Evolutionary conservation across 345 rosid genomes (phyloP), one percentile per base, ranked within the genome.

Genomic region (Salix exigua): DNA sequence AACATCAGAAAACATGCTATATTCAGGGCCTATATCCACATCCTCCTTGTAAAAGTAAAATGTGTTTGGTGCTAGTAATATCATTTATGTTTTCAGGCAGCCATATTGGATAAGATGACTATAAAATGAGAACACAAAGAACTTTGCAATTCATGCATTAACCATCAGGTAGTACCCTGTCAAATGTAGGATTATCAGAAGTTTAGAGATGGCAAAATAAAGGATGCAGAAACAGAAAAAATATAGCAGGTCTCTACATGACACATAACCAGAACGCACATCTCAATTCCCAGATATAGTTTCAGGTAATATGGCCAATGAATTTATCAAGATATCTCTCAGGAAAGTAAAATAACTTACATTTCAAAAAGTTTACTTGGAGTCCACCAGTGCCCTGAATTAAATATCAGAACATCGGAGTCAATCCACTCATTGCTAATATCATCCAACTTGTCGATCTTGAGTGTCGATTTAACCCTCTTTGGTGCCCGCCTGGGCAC

Each of bases 311-410:
- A 44, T 48, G 8, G 26, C 35, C 78, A 66, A 10, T 19, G 42
- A 42, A 16, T 46, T 69, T 28, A 10, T 7, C 12, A 12, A 69
- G 51, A 60, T 21, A 55, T 9, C 42, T 1, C n/a, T 40, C 4
- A 19, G n/a, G 53, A 28, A 71, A 40, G 42, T 0, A 65, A 33
- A 17, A 72, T 51, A 72, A 82, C 92, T 88, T 85, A 91, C 96
- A 88, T 80, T 61, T 91, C 89, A 68, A 88, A 89, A 67, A 91
- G 93, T 84, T 91, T 91, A 44, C 84, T 86, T 21, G 85, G 87
- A 4, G 88, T 88, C 93, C 96, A 91, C 96, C 93, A 91, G 40
- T 91, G 96, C 66, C 92, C 93, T 19, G 96, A 85, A 81, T 91
- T 91, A 69, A 91, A 88, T 44, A 91, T 76, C 75, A 91, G 75